A percentile compares a stretch with the other conserved stretches of the same genome.
Conservation (phyloP, 1,139 yeast genomes). For the Saccharomyces hybrid region DNA sequence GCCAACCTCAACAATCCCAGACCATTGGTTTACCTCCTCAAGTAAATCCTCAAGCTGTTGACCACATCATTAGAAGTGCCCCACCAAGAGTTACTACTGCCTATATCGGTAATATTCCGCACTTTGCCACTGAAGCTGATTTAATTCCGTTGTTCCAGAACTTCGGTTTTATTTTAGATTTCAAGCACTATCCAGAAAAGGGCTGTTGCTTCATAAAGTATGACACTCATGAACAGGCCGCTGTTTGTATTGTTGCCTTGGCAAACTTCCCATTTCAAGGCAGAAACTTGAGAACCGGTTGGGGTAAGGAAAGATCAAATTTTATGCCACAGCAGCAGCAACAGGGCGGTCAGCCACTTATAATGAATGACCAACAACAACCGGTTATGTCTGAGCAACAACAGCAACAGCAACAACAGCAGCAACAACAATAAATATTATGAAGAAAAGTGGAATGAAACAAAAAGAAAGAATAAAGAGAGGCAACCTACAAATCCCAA, state of each 20-base stretch:
- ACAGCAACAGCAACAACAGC: constrained; percentile 6
- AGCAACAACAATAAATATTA: background rate
- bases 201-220: constrained; percentile 59
- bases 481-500: background rate
- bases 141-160: constrained; percentile 68
- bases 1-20: constrained; percentile 12
- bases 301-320: constrained; percentile 67
- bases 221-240: constrained; percentile 83
- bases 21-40: constrained; percentile 29
- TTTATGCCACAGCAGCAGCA: constrained; percentile 28
- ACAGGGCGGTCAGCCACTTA: constrained; percentile 8
- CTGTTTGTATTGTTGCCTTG: constrained; percentile 75
- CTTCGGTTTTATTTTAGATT: constrained; percentile 76
- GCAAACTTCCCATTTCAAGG: constrained; percentile 72
- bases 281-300: constrained; percentile 72
- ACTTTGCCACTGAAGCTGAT: constrained; percentile 64
- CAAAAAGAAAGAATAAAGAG: background rate
- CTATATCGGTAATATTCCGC: constrained; percentile 78
- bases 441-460: background rate
- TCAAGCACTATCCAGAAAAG: constrained; percentile 72
- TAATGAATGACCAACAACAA: constrained; percentile 7
- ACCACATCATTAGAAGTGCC: constrained; percentile 62
- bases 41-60: constrained; percentile 50
- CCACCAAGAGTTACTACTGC: constrained; percentile 76
- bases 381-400: constrained; percentile 5